Percentiles rank a stretch among this genome's conserved stretches.
Evolutionary conservation across 208 protist species (phyloP).

Genomic region (Trypanosoma grayi): DNA sequence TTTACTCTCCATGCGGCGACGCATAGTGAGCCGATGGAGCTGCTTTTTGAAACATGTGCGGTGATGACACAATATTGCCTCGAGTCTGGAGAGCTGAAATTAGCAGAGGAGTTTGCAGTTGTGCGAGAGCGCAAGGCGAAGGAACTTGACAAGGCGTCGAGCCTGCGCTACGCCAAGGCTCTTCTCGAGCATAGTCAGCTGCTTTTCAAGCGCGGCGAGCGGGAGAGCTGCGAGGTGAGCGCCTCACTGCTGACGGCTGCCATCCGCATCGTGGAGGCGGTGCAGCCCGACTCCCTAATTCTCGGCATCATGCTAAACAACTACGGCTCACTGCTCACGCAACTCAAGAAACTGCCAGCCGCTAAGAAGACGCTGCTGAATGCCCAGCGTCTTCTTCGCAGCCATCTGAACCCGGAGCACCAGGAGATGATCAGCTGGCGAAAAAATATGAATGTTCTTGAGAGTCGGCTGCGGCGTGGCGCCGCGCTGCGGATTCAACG

Average conservation of each 20-base stretch:
- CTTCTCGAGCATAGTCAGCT: conserved; percentile 39
- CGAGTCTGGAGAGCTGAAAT: conserved; percentile 23
- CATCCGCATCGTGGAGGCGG: conserved; percentile 34
- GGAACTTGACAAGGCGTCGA: conserved; percentile 28
- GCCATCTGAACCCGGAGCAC: conserved; percentile 23
- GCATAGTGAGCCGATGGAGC: conserved; percentile 35
- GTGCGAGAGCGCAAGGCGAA: conserved; percentile 31
- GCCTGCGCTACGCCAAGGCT: conserved; percentile 28
- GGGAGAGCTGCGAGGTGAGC: conserved; percentile 36
- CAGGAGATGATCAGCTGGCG: conserved; percentile 48
- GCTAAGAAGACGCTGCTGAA: conserved; percentile 37
- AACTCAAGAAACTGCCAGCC: conserved; percentile 34
- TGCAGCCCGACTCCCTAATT: conserved; percentile 21
- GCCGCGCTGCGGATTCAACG: conserved; percentile 41
- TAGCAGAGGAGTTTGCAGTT: conserved; percentile 30
- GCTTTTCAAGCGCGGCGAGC: conserved; percentile 23
- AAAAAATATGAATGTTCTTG: conserved; percentile 46
- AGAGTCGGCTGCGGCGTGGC: conserved; percentile 32
- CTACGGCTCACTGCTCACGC: conserved; percentile 40
- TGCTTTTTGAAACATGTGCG: conserved; percentile 45
- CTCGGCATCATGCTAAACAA: conserved; percentile 46
- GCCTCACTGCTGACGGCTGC: conserved; percentile 38
- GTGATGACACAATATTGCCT: conserved; percentile 36
- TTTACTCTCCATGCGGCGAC: conserved; percentile 32
- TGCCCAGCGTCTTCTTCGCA: conserved; percentile 36